phyloP scores from a whole-genome alignment of 495 filamentous ascomycete genomes.

The Jackrogersella multiformis region DNA sequence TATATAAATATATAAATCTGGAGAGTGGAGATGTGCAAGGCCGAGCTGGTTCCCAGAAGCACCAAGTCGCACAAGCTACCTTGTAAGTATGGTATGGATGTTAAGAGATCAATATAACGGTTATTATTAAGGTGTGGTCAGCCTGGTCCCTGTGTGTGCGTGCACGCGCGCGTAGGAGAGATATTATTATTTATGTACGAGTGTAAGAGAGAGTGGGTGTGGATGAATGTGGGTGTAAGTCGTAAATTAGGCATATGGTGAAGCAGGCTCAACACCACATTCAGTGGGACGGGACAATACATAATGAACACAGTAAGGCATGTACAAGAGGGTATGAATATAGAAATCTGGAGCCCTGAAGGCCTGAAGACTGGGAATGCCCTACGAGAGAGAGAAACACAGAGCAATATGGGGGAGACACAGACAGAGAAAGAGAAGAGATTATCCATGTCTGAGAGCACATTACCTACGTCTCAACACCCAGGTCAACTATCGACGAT shows the following conservation, averaged over 20 bases:
- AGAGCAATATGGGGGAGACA: no score
- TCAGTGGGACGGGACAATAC: conserved; percentile 23
- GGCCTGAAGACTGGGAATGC: conserved; percentile 2
- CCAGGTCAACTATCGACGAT: conserved; percentile 34
- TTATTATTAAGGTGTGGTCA: conserved; percentile 42
- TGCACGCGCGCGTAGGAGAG: conserved; percentile 28
- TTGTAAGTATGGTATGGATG: conserved; percentile 30
- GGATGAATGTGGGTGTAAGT: conserved; percentile 32
- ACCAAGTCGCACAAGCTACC: conserved; percentile 38
- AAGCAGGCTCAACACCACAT: conserved; percentile 29
- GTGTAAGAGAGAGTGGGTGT: conserved; percentile 26
- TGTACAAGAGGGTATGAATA: conserved; percentile 18
- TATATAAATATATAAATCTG: conserved; percentile 30
- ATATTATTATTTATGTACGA: conserved; percentile 30
- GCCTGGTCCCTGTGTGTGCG: conserved; percentile 37
- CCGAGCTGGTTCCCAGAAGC: conserved; percentile 35
- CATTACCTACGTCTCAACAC: conserved; percentile 41
- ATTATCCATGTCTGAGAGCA: conserved; percentile 44
- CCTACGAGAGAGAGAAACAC: conserved; percentile 28
- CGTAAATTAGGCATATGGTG: conserved; percentile 38
- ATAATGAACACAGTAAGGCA: conserved; percentile 26
- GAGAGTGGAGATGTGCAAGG: conserved; percentile 32
- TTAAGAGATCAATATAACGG: conserved; percentile 32
- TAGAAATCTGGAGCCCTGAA: conserved; percentile 35
- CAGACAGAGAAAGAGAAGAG: conserved; percentile 23